phyloP scores from a whole-genome alignment of 306 rosid species.

The Elaeagnus macrophylla region DNA sequence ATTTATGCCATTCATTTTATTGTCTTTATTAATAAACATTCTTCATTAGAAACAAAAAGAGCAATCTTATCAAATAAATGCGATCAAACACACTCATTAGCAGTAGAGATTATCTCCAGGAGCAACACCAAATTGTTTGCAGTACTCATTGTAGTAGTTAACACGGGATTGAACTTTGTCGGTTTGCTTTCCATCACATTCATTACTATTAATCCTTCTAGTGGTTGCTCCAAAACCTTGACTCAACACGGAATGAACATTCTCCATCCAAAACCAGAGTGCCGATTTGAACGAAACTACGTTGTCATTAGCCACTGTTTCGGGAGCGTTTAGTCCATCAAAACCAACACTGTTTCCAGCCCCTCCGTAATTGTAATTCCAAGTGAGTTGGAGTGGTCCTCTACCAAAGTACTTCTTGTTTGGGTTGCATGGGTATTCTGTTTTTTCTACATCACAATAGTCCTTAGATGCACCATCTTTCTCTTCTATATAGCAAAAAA shows the following conservation, averaged over 20 bases:
- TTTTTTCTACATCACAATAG: background rate
- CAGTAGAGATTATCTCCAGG: slow-evolving; percentile 25
- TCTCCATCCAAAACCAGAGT: slow-evolving; percentile 26
- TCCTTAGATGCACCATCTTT: background rate
- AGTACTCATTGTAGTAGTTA: slow-evolving; percentile 13
- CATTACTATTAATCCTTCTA: slow-evolving; percentile 17
- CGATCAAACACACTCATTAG: background rate
- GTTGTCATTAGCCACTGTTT: slow-evolving; percentile 10
- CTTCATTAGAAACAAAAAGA: too few relatives aligned
- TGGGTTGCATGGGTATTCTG: slow-evolving; percentile 20
- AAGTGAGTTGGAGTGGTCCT: slow-evolving; percentile 22
- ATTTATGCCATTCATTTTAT: too few relatives aligned
- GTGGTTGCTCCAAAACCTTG: slow-evolving; percentile 31
- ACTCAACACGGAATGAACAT: slow-evolving; percentile 1
- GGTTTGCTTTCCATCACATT: slow-evolving; percentile 10
- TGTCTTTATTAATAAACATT: too few relatives aligned
- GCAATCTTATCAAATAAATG: too few relatives aligned
- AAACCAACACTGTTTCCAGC: slow-evolving; percentile 11
- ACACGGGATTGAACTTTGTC: slow-evolving; percentile 14
- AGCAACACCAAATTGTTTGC: slow-evolving; percentile 17
- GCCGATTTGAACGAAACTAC: slow-evolving; percentile 13
- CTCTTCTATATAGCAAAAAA: slow-evolving; percentile 24
- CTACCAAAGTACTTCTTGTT: slow-evolving; percentile 15
- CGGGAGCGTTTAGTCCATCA: slow-evolving; percentile 17
- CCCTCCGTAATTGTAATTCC: slow-evolving; percentile 28